Evolutionary conservation across 495 filamentous ascomycete genomes (phyloP).

Genomic region (Glonium stellatum): DNA sequence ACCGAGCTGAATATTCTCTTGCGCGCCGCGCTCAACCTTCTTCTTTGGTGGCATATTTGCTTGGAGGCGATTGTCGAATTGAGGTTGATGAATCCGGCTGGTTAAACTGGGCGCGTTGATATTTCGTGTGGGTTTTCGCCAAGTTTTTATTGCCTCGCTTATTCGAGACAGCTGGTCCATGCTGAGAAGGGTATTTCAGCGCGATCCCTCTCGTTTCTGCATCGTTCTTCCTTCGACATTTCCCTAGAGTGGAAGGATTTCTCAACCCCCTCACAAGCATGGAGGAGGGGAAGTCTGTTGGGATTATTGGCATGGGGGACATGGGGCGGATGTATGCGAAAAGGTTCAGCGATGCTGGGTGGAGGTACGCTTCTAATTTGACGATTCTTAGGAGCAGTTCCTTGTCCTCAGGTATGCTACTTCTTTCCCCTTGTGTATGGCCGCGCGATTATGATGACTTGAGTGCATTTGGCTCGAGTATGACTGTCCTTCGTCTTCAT

Average conservation of each 20-base stretch:
- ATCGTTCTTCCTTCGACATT: background rate
- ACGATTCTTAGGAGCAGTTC: background rate
- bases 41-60: background rate
- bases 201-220: background rate
- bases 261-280: constrained; percentile 6
- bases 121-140: background rate
- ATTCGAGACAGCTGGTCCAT: background rate
- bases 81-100: background rate
- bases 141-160: background rate
- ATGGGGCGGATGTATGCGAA: constrained; percentile 99
- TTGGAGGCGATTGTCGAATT: background rate
- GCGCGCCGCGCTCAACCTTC: constrained; percentile 21
- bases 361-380: constrained; percentile 62
- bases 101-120: background rate
- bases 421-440: constrained; percentile 23
- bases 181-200: background rate
- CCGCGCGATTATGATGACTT: constrained; percentile 74
- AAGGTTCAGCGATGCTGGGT: constrained; percentile 78
- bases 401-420: constrained; percentile 8
- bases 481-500: constrained; percentile 43
- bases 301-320: constrained; percentile 97
- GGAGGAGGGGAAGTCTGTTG: constrained; percentile 42
- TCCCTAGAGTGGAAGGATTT: background rate
- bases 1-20: constrained; percentile 98
- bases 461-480: constrained; percentile 99